A percentile compares a stretch with the other conserved stretches of the same genome.
These are phyloP conservation scores for Raffaelea arxii DNA, from an alignment of 2,329 filamentous ascomycete species.

Conservation along the genomic window DNA sequence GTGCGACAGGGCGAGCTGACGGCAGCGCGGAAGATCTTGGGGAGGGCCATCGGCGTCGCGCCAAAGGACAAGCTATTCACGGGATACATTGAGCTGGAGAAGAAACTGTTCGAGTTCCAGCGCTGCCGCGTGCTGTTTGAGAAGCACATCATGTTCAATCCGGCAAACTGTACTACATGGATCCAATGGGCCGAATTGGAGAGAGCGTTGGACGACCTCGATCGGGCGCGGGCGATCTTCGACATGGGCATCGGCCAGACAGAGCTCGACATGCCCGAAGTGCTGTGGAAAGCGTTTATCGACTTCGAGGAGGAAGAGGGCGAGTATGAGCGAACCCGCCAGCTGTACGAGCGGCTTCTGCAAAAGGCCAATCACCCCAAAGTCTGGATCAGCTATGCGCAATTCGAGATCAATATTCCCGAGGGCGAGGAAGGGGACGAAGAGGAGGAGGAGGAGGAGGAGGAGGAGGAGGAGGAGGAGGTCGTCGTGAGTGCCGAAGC, in stretches of 20 bases:
- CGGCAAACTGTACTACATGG: slow-evolving; percentile 87
- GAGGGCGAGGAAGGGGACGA: slow-evolving; percentile 51
- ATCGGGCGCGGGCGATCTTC: slow-evolving; percentile 81
- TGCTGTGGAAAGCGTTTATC: slow-evolving; percentile 97
- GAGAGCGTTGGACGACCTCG: slow-evolving; percentile 79
- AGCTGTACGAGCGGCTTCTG: slow-evolving; percentile 81
- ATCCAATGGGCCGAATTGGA: slow-evolving; percentile 94
- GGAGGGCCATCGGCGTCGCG: slow-evolving; percentile 83
- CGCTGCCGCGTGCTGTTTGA: slow-evolving; percentile 86
- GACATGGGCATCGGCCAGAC: slow-evolving; percentile 79
- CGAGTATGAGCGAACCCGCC: slow-evolving; percentile 74
- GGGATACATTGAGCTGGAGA: slow-evolving; percentile 86
- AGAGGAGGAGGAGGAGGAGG: slow-evolving; percentile 43
- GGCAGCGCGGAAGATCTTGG: slow-evolving; percentile 77
- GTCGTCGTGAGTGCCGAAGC: slow-evolving; percentile 69
- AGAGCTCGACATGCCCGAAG: slow-evolving; percentile 89
- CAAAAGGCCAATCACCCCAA: slow-evolving; percentile 98
- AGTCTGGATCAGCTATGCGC: slow-evolving; percentile 98
- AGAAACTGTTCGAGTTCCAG: slow-evolving; percentile 87
- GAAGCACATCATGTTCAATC: slow-evolving; percentile 89
- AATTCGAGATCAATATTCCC: slow-evolving; percentile 92
- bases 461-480: slow-evolving; percentile 54
- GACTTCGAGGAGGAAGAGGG: slow-evolving; percentile 96
- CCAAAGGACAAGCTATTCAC: slow-evolving; percentile 94
- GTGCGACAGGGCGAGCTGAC: slow-evolving; percentile 76